phyloP scores from a whole-genome alignment of 78 protist species.

The Polysphondylium violaceum region DNA sequence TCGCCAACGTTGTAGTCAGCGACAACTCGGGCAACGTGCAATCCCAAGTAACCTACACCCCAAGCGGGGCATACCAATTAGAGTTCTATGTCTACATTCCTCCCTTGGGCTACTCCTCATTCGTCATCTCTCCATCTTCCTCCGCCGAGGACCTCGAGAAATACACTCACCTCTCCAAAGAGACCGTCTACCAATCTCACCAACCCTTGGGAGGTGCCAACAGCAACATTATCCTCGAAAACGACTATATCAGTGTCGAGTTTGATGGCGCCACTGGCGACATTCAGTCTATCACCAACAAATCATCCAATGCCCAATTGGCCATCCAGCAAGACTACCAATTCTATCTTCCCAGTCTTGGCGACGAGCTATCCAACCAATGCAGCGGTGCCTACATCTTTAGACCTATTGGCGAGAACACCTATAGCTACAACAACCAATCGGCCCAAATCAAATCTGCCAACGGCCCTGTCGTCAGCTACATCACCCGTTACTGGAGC shows the following conservation, averaged over 20 bases:
- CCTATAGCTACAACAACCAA: not conserved
- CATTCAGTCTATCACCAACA: slow-evolving; percentile 35
- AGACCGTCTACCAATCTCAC: no score
- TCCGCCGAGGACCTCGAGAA: not conserved
- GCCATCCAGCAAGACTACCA: slow-evolving; percentile 52
- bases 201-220: no score
- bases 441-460: slow-evolving; percentile 6
- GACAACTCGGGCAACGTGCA: not conserved
- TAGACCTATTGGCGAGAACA: slow-evolving; percentile 70
- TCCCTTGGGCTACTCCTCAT: slow-evolving; percentile 57
- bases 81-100: slow-evolving; percentile 13
- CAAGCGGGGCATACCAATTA: not conserved
- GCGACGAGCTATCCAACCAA: slow-evolving; percentile 59
- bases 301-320: not conserved
- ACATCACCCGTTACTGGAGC: slow-evolving; percentile 29
- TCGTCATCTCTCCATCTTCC: not conserved
- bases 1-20: slow-evolving; percentile 4
- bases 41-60: not conserved
- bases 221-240: slow-evolving; percentile 25
- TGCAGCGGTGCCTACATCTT: slow-evolving; percentile 92
- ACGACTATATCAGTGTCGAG: not conserved
- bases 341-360: slow-evolving; percentile 57
- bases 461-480: not conserved
- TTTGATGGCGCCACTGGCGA: slow-evolving; percentile 64
- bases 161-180: no score